These are phyloP conservation scores for Corynespora cassiicola DNA, from an alignment of 2,329 filamentous ascomycete genomes.

Conservation along the genomic window DNA sequence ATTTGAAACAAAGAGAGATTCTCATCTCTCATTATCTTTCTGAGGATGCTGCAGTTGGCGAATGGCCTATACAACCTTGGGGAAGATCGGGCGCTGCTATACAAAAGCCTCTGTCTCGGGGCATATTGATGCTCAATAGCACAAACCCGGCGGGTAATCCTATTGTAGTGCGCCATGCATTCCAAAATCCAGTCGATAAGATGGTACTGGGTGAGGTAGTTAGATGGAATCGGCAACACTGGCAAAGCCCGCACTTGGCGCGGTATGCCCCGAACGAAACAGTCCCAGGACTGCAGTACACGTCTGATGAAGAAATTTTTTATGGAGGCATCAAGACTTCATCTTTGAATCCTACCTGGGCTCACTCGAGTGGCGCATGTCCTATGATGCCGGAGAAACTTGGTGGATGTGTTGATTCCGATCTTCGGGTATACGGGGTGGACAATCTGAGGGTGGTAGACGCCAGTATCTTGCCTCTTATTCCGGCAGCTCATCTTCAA, in stretches of 20 bases:
- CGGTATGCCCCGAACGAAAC: conserved; percentile 40
- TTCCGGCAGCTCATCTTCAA: conserved; percentile 36
- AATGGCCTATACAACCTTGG: too few relatives aligned
- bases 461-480: conserved; percentile 36
- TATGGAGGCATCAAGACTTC: conserved; percentile 16
- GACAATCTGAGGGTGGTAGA: conserved; percentile 37
- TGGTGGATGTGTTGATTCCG: conserved; percentile 32
- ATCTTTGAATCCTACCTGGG: conserved; percentile 25
- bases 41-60: too few relatives aligned
- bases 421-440: conserved; percentile 32
- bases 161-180: too few relatives aligned
- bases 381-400: conserved; percentile 35
- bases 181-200: conserved; percentile 44
- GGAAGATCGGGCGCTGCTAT: too few relatives aligned
- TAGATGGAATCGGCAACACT: conserved; percentile 43
- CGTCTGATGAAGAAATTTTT: conserved; percentile 34
- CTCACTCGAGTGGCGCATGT: conserved; percentile 33
- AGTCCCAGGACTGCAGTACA: conserved; percentile 27
- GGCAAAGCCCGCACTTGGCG: conserved; percentile 35
- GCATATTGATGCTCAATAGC: too few relatives aligned
- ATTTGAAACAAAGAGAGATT: too few relatives aligned
- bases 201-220: conserved; percentile 43
- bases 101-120: conserved; percentile 31
- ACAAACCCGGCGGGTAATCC: too few relatives aligned
- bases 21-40: too few relatives aligned